A percentile compares a stretch with the other conserved stretches of the same genome.
Evolutionary conservation across 2,329 filamentous ascomycete genomes (phyloP).

Genomic region (Colletotrichum trifolii): DNA sequence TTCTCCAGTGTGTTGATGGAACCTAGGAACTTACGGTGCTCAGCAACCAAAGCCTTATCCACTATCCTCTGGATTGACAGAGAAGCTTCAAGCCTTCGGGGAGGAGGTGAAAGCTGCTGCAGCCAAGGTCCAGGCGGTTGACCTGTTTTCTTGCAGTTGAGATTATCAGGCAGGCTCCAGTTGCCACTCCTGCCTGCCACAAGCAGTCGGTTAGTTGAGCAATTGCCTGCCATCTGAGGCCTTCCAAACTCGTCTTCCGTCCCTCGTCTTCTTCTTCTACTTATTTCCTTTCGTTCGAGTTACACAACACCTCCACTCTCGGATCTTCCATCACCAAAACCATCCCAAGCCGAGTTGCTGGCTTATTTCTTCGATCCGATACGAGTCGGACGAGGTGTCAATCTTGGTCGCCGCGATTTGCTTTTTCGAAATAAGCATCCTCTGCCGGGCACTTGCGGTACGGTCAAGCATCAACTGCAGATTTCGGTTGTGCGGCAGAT

Average conservation of each 20-base stretch:
- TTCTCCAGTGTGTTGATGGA: too few species aligned
- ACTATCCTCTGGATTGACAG: not conserved
- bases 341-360: not conserved
- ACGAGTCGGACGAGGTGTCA: not conserved
- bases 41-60: too few species aligned
- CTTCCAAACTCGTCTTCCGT: not conserved
- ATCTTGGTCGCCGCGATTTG: not conserved
- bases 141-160: too few species aligned
- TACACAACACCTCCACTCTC: slow-evolving; percentile 3
- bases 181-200: slow-evolving; percentile 2
- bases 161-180: slow-evolving; percentile 4
- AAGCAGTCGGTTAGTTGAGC: too few species aligned
- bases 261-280: not conserved
- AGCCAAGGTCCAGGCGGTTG: not conserved
- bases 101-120: not conserved
- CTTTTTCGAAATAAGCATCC: too few species aligned
- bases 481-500: too few species aligned
- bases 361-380: not conserved
- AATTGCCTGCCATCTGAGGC: not conserved
- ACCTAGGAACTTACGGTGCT: too few species aligned
- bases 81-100: not conserved
- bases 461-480: too few species aligned
- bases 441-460: too few species aligned
- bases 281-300: slow-evolving; percentile 6
- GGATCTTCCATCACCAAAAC: not conserved